Evolutionary conservation across 148 eudicot genomes (phyloP), one percentile per base, ranked within the genome.

Genomic region (Rhododendron henanense): DNA sequence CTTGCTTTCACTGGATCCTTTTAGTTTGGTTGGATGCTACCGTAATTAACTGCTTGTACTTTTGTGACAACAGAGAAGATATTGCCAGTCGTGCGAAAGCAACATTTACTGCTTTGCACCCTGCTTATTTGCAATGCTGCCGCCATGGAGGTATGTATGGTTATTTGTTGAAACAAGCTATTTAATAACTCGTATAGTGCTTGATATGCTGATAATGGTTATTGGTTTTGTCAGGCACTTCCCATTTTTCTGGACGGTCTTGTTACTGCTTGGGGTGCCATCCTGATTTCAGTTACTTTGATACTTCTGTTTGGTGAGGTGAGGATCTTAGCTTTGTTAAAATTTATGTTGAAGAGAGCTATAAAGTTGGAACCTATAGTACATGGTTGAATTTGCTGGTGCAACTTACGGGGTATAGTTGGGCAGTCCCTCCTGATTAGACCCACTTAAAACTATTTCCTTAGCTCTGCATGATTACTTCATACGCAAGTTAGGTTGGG

Each of bases 81-180:
- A 83, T 82, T 94, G 82, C 98, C 97, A 85, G 99, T 97, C 84
- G 98, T 97, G 39, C 91, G 75, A 85, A 97, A 94, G 61, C 99
- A 97, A 88, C 99, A 97, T 90, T 88, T 97, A 71, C 88, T 97
- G 89, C 98, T 97, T 19, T 93, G 96, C 90, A 97, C 99, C 8
- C 84, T 97, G 84, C 99, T 96, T 87, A 95, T 97, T 81, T 97
- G 98, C 95, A 97, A 97, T 92, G 99, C 99, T 82, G 98, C 92
- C 59, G 92, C 99, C 33, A 95, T 96, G 99, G 99, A 96, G 99
- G 99, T 96, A 88, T 35, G 21, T 48, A 35, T 47, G 45, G 82
- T 75, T 37, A 81, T 79, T 1, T 83, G 10, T 28, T 85, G 45
- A 13, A 9, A 39, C 31, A 51, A 75, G 47, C 50, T 59, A 19